A percentile compares a stretch with the other conserved stretches of the same genome.
phyloP scores from a whole-genome alignment of 345 rosid species.

The Hevea brasiliensis region DNA sequence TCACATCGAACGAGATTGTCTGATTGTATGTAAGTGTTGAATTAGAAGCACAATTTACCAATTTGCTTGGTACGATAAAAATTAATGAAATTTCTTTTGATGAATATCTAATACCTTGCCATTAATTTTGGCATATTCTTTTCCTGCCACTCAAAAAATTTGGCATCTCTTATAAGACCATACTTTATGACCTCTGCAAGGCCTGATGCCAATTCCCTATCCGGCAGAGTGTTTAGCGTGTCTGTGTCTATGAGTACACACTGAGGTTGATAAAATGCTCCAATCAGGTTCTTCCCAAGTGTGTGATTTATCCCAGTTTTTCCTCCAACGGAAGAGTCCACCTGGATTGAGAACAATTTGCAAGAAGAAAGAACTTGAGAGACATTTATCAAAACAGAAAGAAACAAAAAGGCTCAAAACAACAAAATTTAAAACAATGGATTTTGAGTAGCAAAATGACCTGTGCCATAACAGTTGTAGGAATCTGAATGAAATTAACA shows the following conservation, averaged over 20 bases:
- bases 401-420: not conserved
- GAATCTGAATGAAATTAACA: constrained; percentile 97
- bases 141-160: constrained; percentile 97
- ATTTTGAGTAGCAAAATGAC: constrained; percentile 27
- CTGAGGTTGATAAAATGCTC: constrained; percentile 99
- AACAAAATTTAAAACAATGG: not conserved
- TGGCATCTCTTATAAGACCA: constrained; percentile 93
- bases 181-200: constrained; percentile 92
- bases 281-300: constrained; percentile 96
- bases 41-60: not conserved
- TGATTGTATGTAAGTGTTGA: not conserved
- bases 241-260: constrained; percentile 88
- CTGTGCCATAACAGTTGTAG: constrained; percentile 99
- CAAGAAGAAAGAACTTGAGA: not conserved
- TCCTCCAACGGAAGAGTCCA: constrained; percentile 99
- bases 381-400: not conserved
- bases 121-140: constrained; percentile 67
- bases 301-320: constrained; percentile 92
- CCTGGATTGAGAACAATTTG: constrained; percentile 43
- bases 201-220: constrained; percentile 92
- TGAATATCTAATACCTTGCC: constrained; percentile 57
- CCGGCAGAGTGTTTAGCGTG: constrained; percentile 83
- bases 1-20: not conserved
- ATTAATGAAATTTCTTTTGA: not conserved
- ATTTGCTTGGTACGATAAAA: not conserved